Conservation (phyloP, 371 early-diverging fungal species). For the Rhizomucor pusillus region DNA sequence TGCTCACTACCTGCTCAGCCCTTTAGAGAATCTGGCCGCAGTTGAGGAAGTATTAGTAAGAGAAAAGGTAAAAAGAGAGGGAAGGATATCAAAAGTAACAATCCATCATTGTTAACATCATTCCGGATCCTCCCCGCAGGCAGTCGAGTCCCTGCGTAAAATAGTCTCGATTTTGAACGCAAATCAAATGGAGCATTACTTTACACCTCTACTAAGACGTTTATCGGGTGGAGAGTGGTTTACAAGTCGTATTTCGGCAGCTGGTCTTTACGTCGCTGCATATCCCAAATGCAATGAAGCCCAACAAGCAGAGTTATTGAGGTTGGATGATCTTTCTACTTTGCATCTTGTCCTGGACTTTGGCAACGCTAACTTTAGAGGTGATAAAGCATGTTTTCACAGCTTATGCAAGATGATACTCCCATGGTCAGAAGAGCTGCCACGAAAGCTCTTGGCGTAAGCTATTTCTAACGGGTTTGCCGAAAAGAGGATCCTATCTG, state of each 20-base stretch:
- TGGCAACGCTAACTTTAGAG: no score
- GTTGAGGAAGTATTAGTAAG: constrained; percentile 97
- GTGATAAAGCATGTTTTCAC: constrained; percentile 54
- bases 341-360: no score
- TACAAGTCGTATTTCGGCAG: constrained; percentile 91
- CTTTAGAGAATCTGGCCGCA: constrained; percentile 93
- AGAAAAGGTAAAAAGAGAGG: no score
- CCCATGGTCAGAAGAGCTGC: constrained; percentile 98
- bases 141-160: constrained; percentile 89
- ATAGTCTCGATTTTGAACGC: constrained; percentile 70
- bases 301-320: constrained; percentile 83
- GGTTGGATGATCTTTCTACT: constrained; percentile 37
- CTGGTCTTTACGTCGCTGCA: constrained; percentile 85
- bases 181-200: constrained; percentile 82
- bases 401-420: constrained; percentile 94
- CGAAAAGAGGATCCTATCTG: not conserved
- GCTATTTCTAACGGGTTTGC: constrained; percentile 5
- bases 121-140: constrained; percentile 50
- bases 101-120: not conserved
- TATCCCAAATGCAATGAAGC: constrained; percentile 70
- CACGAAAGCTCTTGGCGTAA: constrained; percentile 83
- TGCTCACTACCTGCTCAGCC: constrained; percentile 83
- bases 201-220: constrained; percentile 88
- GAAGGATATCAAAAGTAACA: no score
- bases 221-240: constrained; percentile 96